These are phyloP conservation scores for Brachypodium distachyon DNA, from an alignment of 202 grass and related monocot genomes.

Conservation along the genomic window DNA sequence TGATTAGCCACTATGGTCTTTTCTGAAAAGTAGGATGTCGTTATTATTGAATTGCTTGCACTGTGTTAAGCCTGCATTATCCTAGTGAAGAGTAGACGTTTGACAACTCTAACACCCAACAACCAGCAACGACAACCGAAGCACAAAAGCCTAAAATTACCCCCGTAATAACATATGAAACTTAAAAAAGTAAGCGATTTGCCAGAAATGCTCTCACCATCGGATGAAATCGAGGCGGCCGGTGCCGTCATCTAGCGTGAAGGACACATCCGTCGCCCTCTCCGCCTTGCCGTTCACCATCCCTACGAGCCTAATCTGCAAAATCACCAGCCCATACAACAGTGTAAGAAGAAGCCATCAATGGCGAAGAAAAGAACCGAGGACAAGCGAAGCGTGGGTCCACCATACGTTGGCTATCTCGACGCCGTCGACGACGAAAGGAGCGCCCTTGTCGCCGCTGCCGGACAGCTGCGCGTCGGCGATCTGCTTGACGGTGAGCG, in stretches of 20 bases:
- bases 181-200: not conserved
- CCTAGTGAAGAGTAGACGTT: not conserved
- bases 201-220: slow-evolving; percentile 34
- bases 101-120: not conserved
- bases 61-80: too few species aligned
- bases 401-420: slow-evolving; percentile 26
- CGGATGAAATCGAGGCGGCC: slow-evolving; percentile 76
- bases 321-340: not conserved
- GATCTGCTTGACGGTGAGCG: slow-evolving; percentile 84
- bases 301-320: slow-evolving; percentile 60
- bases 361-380: not conserved
- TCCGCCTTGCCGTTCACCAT: slow-evolving; percentile 59
- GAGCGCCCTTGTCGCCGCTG: slow-evolving; percentile 38
- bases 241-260: slow-evolving; percentile 82
- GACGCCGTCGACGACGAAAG: slow-evolving; percentile 40
- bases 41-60: not conserved
- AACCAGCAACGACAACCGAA: not conserved
- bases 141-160: not conserved
- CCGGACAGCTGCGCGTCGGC: slow-evolving; percentile 52
- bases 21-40: not conserved
- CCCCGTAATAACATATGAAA: too few species aligned
- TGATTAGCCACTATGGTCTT: not conserved
- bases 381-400: not conserved
- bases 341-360: too few species aligned
- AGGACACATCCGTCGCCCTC: slow-evolving; percentile 50